Conservation (phyloP, 306 rosid genomes). For the Vigna hirtella region DNA sequence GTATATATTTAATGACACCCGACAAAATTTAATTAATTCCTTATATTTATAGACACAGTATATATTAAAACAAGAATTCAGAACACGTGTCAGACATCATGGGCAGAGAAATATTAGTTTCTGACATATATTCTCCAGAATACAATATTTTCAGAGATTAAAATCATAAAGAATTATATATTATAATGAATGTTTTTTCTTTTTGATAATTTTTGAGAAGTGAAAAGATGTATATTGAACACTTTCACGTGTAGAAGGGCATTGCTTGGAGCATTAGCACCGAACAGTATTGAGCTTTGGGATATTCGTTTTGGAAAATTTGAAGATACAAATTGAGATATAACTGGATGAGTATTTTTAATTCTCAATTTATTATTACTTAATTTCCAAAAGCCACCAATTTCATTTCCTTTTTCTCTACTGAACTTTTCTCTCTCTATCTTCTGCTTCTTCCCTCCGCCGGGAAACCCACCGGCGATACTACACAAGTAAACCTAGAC, state of each 20-base stretch:
- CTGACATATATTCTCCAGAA: neutral
- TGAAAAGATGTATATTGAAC: too few relatives aligned
- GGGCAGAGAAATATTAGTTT: too few relatives aligned
- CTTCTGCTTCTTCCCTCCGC: conserved; percentile 23
- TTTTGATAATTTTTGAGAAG: too few relatives aligned
- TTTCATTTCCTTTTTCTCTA: conserved; percentile 17
- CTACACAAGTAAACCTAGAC: neutral
- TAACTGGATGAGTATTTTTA: neutral
- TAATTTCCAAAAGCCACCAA: conserved; percentile 39
- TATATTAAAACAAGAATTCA: too few relatives aligned
- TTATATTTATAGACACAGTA: too few relatives aligned
- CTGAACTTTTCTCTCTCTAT: neutral
- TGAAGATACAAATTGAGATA: neutral
- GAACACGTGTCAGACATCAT: too few relatives aligned
- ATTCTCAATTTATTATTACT: conserved; percentile 3
- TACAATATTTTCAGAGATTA: too few relatives aligned
- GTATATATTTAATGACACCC: neutral
- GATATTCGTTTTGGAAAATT: neutral
- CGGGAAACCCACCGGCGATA: conserved; percentile 33
- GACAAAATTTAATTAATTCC: neutral
- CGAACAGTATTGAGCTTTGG: neutral
- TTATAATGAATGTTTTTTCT: too few relatives aligned
- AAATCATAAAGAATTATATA: too few relatives aligned
- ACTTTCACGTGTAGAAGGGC: neutral
- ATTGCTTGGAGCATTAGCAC: neutral